A percentile compares a stretch with the other conserved stretches of the same genome.
phyloP scores from a whole-genome alignment of 2,329 filamentous ascomycete genomes.

The Fusarium liriodendri region DNA sequence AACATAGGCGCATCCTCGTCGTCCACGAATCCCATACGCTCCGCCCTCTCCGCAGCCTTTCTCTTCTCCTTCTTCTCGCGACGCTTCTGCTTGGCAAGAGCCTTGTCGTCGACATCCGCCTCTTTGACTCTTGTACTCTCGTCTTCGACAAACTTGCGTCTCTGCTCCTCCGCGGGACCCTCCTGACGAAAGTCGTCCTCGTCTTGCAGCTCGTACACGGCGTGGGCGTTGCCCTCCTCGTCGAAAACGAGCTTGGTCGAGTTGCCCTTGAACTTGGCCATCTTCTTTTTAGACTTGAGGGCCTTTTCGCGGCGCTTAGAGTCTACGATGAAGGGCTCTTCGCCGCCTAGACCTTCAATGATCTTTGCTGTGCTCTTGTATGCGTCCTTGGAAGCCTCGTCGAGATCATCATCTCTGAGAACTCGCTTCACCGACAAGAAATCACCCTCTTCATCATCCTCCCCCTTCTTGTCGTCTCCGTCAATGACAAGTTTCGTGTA shows the following conservation, averaged over 20 bases:
- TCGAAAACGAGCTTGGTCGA: constrained; percentile 90
- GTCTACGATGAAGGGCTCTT: constrained; percentile 84
- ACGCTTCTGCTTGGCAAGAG: constrained; percentile 80
- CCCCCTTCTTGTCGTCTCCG: constrained; percentile 59
- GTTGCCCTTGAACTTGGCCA: constrained; percentile 89
- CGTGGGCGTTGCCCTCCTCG: constrained; percentile 87
- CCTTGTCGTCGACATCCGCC: constrained; percentile 87
- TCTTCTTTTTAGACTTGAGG: constrained; percentile 93
- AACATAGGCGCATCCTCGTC: constrained; percentile 48
- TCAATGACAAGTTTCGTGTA: constrained; percentile 86
- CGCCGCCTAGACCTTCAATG: constrained; percentile 75
- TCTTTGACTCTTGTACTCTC: constrained; percentile 78
- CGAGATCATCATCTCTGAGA: constrained; percentile 76
- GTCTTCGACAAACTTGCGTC: constrained; percentile 79
- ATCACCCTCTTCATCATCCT: constrained; percentile 77
- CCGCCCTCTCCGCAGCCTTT: constrained; percentile 71
- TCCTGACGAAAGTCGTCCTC: constrained; percentile 82
- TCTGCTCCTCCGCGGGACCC: constrained; percentile 81
- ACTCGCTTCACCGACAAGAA: constrained; percentile 92
- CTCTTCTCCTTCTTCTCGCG: constrained; percentile 80
- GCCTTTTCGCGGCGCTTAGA: constrained; percentile 96
- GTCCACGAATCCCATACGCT: constrained; percentile 45
- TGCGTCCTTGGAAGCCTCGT: constrained; percentile 60
- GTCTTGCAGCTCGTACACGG: constrained; percentile 88
- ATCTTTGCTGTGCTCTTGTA: constrained; percentile 63